Base-by-base conservation (phyloP, 2,329 filamentous ascomycete species). In the Pestalotiopsis sp. region DNA sequence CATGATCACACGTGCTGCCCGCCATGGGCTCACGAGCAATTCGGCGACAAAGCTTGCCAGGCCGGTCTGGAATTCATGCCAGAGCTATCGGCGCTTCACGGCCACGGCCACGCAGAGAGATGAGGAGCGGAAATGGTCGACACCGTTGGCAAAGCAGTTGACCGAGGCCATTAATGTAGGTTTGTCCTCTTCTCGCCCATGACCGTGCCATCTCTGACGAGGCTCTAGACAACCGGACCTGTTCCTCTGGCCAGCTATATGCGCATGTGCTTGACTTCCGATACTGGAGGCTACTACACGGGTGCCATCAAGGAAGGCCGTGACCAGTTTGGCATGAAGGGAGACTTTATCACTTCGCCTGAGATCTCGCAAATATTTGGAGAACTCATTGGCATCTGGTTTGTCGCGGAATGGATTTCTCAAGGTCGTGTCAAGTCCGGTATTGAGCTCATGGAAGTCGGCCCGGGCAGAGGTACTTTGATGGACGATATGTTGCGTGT, bases 301-400 rank as follows among this genome's bases (percentile, higher is more conserved):
- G 89, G 91, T 4, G 88, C 90, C 27, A 86, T 91, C 58, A 86
- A 87, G 66, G 82, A 89, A 69, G 90, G 87, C 23, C 88, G 91
- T 61, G 95, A 98, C 77, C 95, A 95, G 72, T 99, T 99, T 75
- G 96, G 96, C n/a, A 84, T 88, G 67, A 93, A 93, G 76, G 96
- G 96, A 31, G 96, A 99, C 81, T 99, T 99, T 77, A 92, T 98
- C 65, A 99, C 96, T 0, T 98, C 95, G 0, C 96, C 96, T 0
- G 96, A 99, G 81, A 98, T 99, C 75, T 98, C 95, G 0, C 96
- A 98, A 78, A 88, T 98, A 13, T 99, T 99, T 81, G 96, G 96
- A 27, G 96, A 99, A 82, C 86, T 99, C 36, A 86, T 98, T 68
- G 96, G 94, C 4, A 89, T 99, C 74, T 99, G 96, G 96, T 91